These are phyloP conservation scores for Boeremia exigua DNA, from an alignment of 2,329 filamentous ascomycete genomes.

Conservation along the genomic window DNA sequence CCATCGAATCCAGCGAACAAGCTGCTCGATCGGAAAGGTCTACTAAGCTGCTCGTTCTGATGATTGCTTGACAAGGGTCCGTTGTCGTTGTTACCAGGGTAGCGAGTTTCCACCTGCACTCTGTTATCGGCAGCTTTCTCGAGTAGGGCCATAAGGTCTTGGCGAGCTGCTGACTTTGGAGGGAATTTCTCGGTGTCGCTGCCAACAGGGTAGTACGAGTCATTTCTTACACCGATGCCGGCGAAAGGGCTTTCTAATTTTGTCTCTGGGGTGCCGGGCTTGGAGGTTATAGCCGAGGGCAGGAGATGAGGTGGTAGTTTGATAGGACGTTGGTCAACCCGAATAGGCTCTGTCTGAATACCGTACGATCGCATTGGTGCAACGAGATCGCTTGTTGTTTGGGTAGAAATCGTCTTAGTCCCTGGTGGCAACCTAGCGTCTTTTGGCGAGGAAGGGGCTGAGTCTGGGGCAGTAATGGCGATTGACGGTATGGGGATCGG, in stretches of 20 bases:
- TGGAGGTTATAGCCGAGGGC: slow-evolving; percentile 73
- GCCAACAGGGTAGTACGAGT: slow-evolving; percentile 20
- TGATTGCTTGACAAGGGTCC: slow-evolving; percentile 69
- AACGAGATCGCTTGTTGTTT: slow-evolving; percentile 67
- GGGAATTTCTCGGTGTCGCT: slow-evolving; percentile 20
- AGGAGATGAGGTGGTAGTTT: slow-evolving; percentile 79
- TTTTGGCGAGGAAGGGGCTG: slow-evolving; percentile 76
- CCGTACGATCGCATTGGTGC: slow-evolving; percentile 60
- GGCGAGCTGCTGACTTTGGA: slow-evolving; percentile 30
- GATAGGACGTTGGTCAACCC: slow-evolving; percentile 77
- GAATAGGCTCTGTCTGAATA: slow-evolving; percentile 90
- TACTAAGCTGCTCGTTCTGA: slow-evolving; percentile 64
- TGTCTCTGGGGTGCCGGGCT: slow-evolving; percentile 51
- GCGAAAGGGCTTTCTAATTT: slow-evolving; percentile 15
- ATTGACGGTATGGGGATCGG: slow-evolving; percentile 76
- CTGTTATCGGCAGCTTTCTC: slow-evolving; percentile 33
- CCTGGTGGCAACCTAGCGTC: slow-evolving; percentile 79
- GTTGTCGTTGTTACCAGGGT: slow-evolving; percentile 82
- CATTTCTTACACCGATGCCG: slow-evolving; percentile 20
- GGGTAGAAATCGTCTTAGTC: slow-evolving; percentile 81
- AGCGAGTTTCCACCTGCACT: slow-evolving; percentile 63
- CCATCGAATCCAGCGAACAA: slow-evolving; percentile 86
- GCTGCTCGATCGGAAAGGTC: slow-evolving; percentile 79
- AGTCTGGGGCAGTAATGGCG: slow-evolving; percentile 86
- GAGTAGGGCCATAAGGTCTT: slow-evolving; percentile 39